Base-by-base conservation (phyloP, 176 grass and related monocot species). In the Thalia dealbata region DNA sequence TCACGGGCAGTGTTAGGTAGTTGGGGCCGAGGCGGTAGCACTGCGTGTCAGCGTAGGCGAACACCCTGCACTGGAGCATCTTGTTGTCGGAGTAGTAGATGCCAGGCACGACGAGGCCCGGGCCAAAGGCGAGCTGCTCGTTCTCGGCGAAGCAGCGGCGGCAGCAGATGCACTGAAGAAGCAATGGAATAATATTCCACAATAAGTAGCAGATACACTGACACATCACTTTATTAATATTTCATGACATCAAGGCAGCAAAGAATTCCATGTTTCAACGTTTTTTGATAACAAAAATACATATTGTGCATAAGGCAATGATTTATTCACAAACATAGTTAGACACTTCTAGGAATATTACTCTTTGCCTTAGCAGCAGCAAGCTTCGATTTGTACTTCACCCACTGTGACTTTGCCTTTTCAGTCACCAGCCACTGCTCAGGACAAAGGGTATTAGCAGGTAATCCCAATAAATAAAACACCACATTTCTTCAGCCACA, bases 31-130 rank as follows among this genome's bases (percentile, higher is more conserved):
- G 84, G 19, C 92, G 50, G 86, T 96, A 96, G 0, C 92, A 65
- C 83, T 96, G 92, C 6, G 92, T 96, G 88, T 96, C 92, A 13
- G 73, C 92, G 55, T 96, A 96, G 13, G 92, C 92, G 82, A 96
- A 96, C 61, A 91, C 81, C 52, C 92, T 52, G 78, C 92, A 96
- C 79, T 96, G 92, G 15, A 96, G 92, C 92, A 96, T 96, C 79
- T 96, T 96, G 77, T 96, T 88, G 78, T 96, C 92, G 13, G 92
- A 96, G 86, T 96, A 96, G 88, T 96, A 87, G 74, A 96, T 96
- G 8, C 92, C 92, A 0, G 92, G 92, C 5, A 96, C 92, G 6
- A 96, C 84, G 7, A 91, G 81, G 1, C 92, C 92, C 0, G 92
- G 92, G 0, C 92, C 88, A 67, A 96, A 96, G 0, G 92, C 92